Evolutionary conservation across 257 asterid genomes (phyloP).

Genomic region (Plectranthus barbatus): DNA sequence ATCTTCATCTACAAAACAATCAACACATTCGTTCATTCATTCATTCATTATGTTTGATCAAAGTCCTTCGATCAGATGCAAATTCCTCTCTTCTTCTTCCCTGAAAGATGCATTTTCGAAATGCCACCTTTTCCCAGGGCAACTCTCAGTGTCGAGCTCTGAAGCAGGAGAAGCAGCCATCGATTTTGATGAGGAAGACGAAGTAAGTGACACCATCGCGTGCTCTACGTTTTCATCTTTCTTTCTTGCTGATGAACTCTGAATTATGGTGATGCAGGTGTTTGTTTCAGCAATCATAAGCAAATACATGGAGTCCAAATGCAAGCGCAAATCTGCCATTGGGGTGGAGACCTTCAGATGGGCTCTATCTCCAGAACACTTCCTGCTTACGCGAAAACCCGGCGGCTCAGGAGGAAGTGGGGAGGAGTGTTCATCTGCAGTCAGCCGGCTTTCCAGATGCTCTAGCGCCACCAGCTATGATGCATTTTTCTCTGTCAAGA

Average conservation of each 20-base stretch:
- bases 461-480: constrained; percentile 45
- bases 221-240: not conserved
- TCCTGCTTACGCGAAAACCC: constrained; percentile 4
- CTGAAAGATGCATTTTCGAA: constrained; percentile 43
- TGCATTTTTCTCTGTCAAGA: constrained; percentile 44
- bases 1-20: constrained; percentile 20
- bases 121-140: constrained; percentile 38
- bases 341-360: constrained; percentile 31
- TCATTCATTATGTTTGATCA: constrained; percentile 23
- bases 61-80: constrained; percentile 45
- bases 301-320: constrained; percentile 55
- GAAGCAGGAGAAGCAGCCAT: constrained; percentile 32
- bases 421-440: constrained; percentile 34
- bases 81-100: constrained; percentile 37
- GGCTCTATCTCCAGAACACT: constrained; percentile 45
- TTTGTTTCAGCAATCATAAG: constrained; percentile 65
- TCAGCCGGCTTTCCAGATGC: constrained; percentile 40
- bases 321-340: constrained; percentile 28
- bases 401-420: constrained; percentile 12
- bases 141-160: constrained; percentile 21
- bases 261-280: constrained; percentile 30
- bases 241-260: not conserved
- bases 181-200: constrained; percentile 57
- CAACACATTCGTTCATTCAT: not conserved
- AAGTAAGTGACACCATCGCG: constrained; percentile 29